phyloP scores from a whole-genome alignment of 1,139 yeast species.

The Candida dubliniensis region DNA sequence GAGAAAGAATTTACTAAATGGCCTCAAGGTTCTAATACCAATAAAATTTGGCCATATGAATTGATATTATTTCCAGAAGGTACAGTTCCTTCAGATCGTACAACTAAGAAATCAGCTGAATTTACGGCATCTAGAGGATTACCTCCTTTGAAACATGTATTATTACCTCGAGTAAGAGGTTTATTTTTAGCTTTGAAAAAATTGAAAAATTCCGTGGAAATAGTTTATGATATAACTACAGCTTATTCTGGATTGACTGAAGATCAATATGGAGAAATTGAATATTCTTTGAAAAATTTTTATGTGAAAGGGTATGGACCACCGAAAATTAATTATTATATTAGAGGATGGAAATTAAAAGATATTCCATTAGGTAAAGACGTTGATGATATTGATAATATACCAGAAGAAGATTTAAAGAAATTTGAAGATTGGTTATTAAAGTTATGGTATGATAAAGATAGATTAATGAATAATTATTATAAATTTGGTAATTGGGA shows the following conservation, averaged over 20 bases:
- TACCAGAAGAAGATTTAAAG: slow-evolving; percentile 39
- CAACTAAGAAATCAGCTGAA: slow-evolving; percentile 55
- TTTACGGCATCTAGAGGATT: slow-evolving; percentile 55
- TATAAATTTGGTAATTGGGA: slow-evolving; percentile 50
- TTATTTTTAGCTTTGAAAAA: slow-evolving; percentile 63
- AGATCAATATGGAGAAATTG: slow-evolving; percentile 75
- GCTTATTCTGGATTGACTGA: slow-evolving; percentile 71
- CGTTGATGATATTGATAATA: slow-evolving; percentile 44
- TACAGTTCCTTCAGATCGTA: slow-evolving; percentile 73
- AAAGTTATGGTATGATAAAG: slow-evolving; percentile 78
- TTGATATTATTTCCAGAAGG: slow-evolving; percentile 91
- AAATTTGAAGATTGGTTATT: slow-evolving; percentile 75
- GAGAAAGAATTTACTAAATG: slow-evolving; percentile 25
- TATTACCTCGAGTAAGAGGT: slow-evolving; percentile 83
- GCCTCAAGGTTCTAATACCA: slow-evolving; percentile 37
- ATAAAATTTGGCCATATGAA: slow-evolving; percentile 46
- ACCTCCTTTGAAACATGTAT: slow-evolving; percentile 56
- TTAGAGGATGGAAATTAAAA: slow-evolving; percentile 54
- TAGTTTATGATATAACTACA: slow-evolving; percentile 79
- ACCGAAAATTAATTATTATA: slow-evolving; percentile 57
- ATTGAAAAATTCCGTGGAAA: slow-evolving; percentile 59
- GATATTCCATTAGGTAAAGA: slow-evolving; percentile 68
- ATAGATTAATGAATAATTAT: slow-evolving; percentile 59
- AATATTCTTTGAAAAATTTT: slow-evolving; percentile 62
- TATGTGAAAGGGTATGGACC: slow-evolving; percentile 77